Evolutionary conservation across 306 rosid genomes (phyloP), one percentile per base, ranked within the genome.

Genomic region (Nissolia schottii): DNA sequence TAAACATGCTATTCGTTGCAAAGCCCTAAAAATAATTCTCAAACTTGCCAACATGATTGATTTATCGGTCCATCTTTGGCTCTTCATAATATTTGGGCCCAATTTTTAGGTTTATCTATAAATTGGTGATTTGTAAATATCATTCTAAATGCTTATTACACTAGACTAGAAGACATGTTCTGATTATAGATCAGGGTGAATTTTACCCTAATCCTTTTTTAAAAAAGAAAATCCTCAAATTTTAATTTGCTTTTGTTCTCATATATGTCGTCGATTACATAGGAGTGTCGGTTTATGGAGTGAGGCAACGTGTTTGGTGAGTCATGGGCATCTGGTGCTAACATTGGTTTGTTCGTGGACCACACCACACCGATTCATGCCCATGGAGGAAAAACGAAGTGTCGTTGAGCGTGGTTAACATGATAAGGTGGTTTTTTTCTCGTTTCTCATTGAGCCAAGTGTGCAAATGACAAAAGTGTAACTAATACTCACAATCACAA

Each of bases 231-330:
- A 22, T 43, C 18, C 15, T 40, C 38, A 7, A 7, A 34, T 34
- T 34, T 34, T 34, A 34, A 10, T 12, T 40, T 40, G 14, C 12
- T 10, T 40, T 9, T 40, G n/a, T 40, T 3, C 4, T 43, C 18
- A 0, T 2, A 1, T 28, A n/a, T 14, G 70, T 73, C 54, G 24
- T 50, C 16, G 50, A 64, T 10, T 15, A 7, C 43, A 18, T 0
- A 25, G 35, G 19, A 20, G 51, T 27, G 60, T 66, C 15, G 74
- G 74, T 57, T 76, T 23, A 23, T 10, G 7, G 66, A 63, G 72
- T 38, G 60, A 0, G n/a, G 24, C 4, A 3, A 49, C 6, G 14
- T 6, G 10, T 38, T 53, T 6, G 9, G 24, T 55, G 58, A 61
- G 68, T 28, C 15, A 37, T 59, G 37, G 7, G 22, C 8, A 41